Base-by-base conservation (phyloP, 2,329 filamentous ascomycete genomes). In the Penicillium freii region DNA sequence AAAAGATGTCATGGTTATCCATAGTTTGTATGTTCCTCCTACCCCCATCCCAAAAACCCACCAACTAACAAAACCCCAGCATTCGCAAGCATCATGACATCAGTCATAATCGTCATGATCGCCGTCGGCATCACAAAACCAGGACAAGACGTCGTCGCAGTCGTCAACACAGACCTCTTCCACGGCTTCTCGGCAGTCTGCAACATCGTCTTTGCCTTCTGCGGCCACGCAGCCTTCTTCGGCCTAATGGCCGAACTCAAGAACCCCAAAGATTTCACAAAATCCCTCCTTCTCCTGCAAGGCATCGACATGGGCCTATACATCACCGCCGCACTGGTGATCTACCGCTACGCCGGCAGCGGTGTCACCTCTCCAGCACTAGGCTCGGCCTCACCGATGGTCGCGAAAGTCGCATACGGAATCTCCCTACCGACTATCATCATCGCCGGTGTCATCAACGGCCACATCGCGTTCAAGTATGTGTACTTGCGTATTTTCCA, bases 121-220 rank as follows among this genome's bases (percentile, higher is more conserved):
- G 85, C 81, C 8, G 83, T 88, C 5, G 86, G 84, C 4, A 73
- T 88, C 50, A 65, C 72, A 39, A 76, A 78, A 45, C 77, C 78
- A 17, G 74, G 76, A 48, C 60, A 62, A 23, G 66, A 64, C 7
- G 69, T 78, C 39, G 64, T 73, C 19, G 72, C 75, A 21, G 71
- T 75, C 15, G 72, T 74, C 21, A 61, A 77, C 4, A 71, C 82
- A 1, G 74, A 74, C 34, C 78, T 88, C 39, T 76, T 78, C 45
- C 77, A 82, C 44, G 84, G 78, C 21, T 87, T 88, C 67, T 78
- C 84, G 15, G 81, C 84, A 19, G 80, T 88, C 45, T 81, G 78
- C 67, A 90, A 90, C 75, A 90, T 91, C 52, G 80, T 89, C 59
- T 85, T 91, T 59, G 87, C 88, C 55, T 91, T 87, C 75, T 80